Conservation (phyloP, 2,329 filamentous ascomycete genomes). For the Byssoonygena ceratinophila region DNA sequence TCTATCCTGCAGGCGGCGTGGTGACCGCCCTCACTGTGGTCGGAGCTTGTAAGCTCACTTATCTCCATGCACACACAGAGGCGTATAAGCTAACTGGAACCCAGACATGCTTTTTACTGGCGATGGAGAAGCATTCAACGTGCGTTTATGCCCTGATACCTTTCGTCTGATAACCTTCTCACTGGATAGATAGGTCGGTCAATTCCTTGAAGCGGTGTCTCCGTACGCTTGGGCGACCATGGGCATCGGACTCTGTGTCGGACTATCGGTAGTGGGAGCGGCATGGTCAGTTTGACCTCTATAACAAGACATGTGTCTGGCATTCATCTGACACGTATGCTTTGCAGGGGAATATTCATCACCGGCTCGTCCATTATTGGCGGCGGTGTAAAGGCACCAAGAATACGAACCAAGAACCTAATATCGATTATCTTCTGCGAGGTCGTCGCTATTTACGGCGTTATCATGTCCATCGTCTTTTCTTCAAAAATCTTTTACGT, state of each 20-base stretch:
- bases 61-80: slow-evolving; percentile 4
- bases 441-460: slow-evolving; percentile 98
- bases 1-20: slow-evolving; percentile 59
- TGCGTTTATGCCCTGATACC: slow-evolving; percentile 37
- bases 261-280: slow-evolving; percentile 88
- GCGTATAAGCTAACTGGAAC: slow-evolving; percentile 17
- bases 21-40: slow-evolving; percentile 60
- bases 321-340: not conserved
- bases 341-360: slow-evolving; percentile 87
- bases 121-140: slow-evolving; percentile 91
- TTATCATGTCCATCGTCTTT: slow-evolving; percentile 99
- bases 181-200: slow-evolving; percentile 55
- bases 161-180: slow-evolving; percentile 6
- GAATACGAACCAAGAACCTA: slow-evolving; percentile 98
- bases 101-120: slow-evolving; percentile 97
- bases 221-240: slow-evolving; percentile 87
- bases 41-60: slow-evolving; percentile 60
- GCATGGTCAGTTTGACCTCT: slow-evolving; percentile 59
- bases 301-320: not conserved
- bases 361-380: slow-evolving; percentile 96
- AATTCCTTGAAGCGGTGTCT: slow-evolving; percentile 86
- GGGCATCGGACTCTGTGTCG: slow-evolving; percentile 89
- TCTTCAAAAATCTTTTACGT: slow-evolving; percentile 71
- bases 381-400: slow-evolving; percentile 88
- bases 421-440: slow-evolving; percentile 99